Evolutionary conservation across 1,284 basidiomycete species (phyloP), one percentile per base, ranked within the genome.

Genomic region (Vanrija sp.): DNA sequence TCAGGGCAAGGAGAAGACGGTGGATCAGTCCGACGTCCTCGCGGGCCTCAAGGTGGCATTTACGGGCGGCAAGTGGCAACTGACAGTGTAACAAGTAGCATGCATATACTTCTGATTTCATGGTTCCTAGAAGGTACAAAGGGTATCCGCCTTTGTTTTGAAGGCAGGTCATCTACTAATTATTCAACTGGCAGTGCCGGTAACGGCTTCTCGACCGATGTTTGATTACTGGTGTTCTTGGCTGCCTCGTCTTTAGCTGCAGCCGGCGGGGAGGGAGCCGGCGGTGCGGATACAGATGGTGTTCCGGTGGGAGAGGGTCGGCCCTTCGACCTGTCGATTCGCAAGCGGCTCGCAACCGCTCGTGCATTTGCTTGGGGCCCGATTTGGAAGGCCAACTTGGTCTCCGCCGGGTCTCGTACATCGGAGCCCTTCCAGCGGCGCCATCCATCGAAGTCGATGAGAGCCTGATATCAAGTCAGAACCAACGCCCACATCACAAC

Each of bases 391-490:
- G 68, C 73, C 12, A 62, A 53, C 51, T 68, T 71, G 39, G 72
- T 74, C 42, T 72, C 71, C 42, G 58, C 61, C 7, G 57, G 39
- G 26, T 63, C 61, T 25, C 63, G 60, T 9, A 57, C 51, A 54
- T 75, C 74, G 1, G 65, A 63, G 8, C 64, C 62, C 54, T 76
- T 75, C 69, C 73, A 76, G 42, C 73, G 54, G 45, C 70, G 60
- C 77, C 76, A 78, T 10, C 77, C 77, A 29, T 78, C 77, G 55
- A 78, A 78, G 54, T 78, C 77, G 61, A 78, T 77, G 49, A 78
- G 59, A 1, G 76, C 75, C 71, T 75, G 49, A 8, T 14, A 15
- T 1, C n/a, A n/a, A 21, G 43, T 60, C 51, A 65, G 62, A 49
- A 21, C 39, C 14, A 25, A 16, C n/a, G 21, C 7, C 38, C 19